Evolutionary conservation across 2,329 filamentous ascomycete species (phyloP), one percentile per base, ranked within the genome.

Genomic region (Colletotrichum endophyticum): DNA sequence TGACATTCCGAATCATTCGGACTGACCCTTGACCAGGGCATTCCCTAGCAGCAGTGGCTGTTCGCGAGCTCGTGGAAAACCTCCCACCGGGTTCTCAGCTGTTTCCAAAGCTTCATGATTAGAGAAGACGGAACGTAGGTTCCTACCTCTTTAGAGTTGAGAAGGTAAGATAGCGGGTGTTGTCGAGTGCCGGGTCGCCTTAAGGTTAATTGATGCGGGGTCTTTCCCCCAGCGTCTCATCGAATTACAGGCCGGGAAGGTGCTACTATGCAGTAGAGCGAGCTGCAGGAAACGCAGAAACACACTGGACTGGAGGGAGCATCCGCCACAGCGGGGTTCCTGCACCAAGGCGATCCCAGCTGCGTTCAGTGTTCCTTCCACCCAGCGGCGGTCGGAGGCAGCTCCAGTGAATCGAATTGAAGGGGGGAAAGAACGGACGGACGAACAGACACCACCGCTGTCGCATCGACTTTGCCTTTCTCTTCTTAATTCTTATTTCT

Each of bases 321-420:
- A 67, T 56, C 69, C 69, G 73, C 73, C 64, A 73, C 70, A 69
- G 73, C 70, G 70, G 73, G 70, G 73, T 73, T 73, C 32, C 73
- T 76, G 64, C 57, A 73, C 57, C 57, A 11, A 69, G 57, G 30
- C 27, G 70, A 73, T 70, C 59, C 63, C 44, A 34, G 67, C 49
- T 30, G 68, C n/a, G 63, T 39, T 25, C 49, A 70, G 15, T 57
- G 44, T 22, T 53, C n/a, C 44, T 53, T 13, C n/a, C 11, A 22
- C 44, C 7, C 44, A 6, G 44, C 44, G 6, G 44, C 44, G 44
- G 44, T 53, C 44, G 44, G 44, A 53, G 44, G 44, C 44, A 53
- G 44, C 2, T 22, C 44, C 44, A 53, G n/a, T 22, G 44, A 53
- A 22, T 53, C 44, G 44, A 53, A 53, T 53, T 28, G 30, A 70